Base-by-base conservation (phyloP, 2,329 filamentous ascomycete genomes). In the Madurella mycetomatis region DNA sequence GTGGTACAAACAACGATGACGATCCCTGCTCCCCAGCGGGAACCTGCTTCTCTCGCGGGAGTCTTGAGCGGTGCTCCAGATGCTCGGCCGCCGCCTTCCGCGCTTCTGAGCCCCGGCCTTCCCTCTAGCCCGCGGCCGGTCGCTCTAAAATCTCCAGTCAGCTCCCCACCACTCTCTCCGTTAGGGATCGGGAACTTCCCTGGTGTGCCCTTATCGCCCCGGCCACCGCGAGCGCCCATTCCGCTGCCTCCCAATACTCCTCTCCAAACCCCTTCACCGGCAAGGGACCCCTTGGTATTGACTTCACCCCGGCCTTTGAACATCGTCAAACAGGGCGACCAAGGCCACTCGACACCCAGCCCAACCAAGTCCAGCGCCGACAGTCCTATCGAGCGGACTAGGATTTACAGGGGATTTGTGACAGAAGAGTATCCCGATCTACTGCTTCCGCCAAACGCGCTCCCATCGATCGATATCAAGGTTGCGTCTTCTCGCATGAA, bases 401-500 rank as follows among this genome's bases (percentile, higher is more conserved):
- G 76, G 53, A 83, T 96, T 18, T 95, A 85, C 68, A 86, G 79
- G 63, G 90, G 90, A 1, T 79, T 96, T 18, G 79, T 90, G 5
- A 90, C 87, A 0, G 90, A 96, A 0, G 88, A 95, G 60, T 92
- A 91, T 67, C 91, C 92, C 1, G 88, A 90, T 58, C 78, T 97
- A 8, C 73, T 97, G 18, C 77, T 99, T 1, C 85, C 91, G 9
- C 92, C 94, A 0, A 95, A 95, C 67, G 91, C 92, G 5, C 76
- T 99, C 8, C 88, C 90, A 3, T 90, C 89, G 1, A 87, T 99
- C 53, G 83, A 88, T 59, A 85, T 96, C 46, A 89, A 83, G 67
- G 92, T 96, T 4, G 90, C 91, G 3, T 97, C 94, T 4, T 97
- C 94, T 18, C 85, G 94, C n/a, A 85, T 99, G 77, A 91, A 90